Conservation (phyloP, 441 rosid genomes). For the Populus hybrid region DNA sequence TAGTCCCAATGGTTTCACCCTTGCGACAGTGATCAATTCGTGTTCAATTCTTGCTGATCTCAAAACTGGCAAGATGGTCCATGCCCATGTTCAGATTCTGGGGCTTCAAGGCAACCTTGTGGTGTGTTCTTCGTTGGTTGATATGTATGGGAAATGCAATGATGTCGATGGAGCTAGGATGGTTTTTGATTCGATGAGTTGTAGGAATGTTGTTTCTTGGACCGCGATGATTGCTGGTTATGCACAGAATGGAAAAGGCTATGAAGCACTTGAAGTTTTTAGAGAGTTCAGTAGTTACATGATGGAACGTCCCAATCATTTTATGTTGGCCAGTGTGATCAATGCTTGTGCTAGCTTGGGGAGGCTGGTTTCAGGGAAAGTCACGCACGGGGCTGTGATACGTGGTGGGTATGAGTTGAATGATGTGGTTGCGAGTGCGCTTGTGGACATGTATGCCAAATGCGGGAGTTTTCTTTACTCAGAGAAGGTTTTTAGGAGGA, state of each 20-base stretch:
- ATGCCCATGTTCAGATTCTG: constrained; percentile 48
- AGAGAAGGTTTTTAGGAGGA: constrained; percentile 47
- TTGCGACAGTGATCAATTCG: constrained; percentile 51
- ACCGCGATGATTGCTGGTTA: constrained; percentile 73
- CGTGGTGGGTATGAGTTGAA: constrained; percentile 41
- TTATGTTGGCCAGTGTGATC: constrained; percentile 65
- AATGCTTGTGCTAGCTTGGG: constrained; percentile 70
- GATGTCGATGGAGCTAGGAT: constrained; percentile 54
- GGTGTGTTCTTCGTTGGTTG: constrained; percentile 69
- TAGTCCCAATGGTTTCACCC: constrained; percentile 38
- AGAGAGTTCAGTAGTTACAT: constrained; percentile 35
- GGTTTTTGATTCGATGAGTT: constrained; percentile 60
- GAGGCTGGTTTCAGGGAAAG: constrained; percentile 56
- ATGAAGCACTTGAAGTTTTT: constrained; percentile 60
- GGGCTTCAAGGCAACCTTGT: constrained; percentile 50
- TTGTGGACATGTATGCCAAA: constrained; percentile 85
- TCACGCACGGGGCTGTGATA: constrained; percentile 60
- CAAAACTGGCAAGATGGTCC: constrained; percentile 47
- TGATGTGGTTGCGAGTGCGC: constrained; percentile 56
- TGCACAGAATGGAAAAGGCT: constrained; percentile 65
- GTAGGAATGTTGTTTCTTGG: constrained; percentile 70
- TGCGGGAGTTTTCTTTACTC: constrained; percentile 60
- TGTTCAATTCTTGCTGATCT: constrained; percentile 54
- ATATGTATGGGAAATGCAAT: constrained; percentile 90
- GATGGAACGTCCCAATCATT: constrained; percentile 44